Conservation (phyloP, 2,329 filamentous ascomycete species). For the Cytospora paraplurivora region DNA sequence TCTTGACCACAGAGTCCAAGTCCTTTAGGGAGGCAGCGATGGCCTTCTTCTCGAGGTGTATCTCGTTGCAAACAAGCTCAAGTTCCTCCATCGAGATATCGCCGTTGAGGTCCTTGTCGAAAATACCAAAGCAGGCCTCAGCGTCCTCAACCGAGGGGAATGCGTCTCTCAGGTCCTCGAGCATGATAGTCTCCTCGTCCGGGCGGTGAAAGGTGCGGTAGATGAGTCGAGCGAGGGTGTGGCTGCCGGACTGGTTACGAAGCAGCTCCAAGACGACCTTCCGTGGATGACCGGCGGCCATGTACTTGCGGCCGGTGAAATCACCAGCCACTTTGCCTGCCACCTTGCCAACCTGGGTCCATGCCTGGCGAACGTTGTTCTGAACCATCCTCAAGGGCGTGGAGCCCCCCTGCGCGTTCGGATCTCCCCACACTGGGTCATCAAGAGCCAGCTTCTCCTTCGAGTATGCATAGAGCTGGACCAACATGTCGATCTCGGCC, state of each 20-base stretch:
- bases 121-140: conserved; percentile 85
- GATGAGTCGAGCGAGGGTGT: conserved; percentile 82
- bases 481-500: conserved; percentile 71
- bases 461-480: conserved; percentile 66
- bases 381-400: conserved; percentile 77
- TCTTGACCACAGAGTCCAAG: conserved; percentile 87
- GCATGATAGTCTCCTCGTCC: conserved; percentile 73
- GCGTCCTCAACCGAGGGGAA: conserved; percentile 85
- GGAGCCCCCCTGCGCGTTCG: conserved; percentile 57
- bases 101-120: conserved; percentile 95
- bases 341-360: conserved; percentile 81
- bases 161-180: conserved; percentile 76
- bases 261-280: conserved; percentile 83
- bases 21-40: conserved; percentile 95
- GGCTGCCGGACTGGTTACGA: conserved; percentile 70
- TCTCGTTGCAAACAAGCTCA: conserved; percentile 90
- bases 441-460: conserved; percentile 68
- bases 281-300: conserved; percentile 72
- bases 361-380: conserved; percentile 72
- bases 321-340: conserved; percentile 87
- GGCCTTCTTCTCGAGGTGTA: conserved; percentile 90
- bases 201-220: conserved; percentile 83
- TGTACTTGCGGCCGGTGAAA: conserved; percentile 75
- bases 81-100: conserved; percentile 96
- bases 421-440: conserved; percentile 50